Base-by-base conservation (phyloP, 2,329 filamentous ascomycete species). In the Talaromyces amestolkiae region DNA sequence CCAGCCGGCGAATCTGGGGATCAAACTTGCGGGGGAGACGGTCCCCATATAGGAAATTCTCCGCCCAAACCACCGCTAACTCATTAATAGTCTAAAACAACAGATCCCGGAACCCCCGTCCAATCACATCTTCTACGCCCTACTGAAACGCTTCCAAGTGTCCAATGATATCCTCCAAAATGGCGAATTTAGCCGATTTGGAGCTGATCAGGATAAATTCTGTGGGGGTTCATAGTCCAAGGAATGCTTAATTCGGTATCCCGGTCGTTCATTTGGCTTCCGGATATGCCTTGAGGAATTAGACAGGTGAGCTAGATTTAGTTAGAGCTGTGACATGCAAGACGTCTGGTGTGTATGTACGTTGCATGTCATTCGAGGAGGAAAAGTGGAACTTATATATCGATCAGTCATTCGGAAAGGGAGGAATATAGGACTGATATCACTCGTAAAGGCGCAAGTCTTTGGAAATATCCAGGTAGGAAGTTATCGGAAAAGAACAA, bases 201-300 rank as follows among this genome's bases (percentile, higher is more conserved):
- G 27, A 56, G 51, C 33, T 22, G 33, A 39, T 56, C 35, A 56
- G n/a, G 6, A 15, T 24, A 5, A 22, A 17, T 24, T 37, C n/a
- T 33, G 53, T 56, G 53, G 56, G 39, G 56, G 56, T 13, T 41
- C 13, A 8, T 9, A 2, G n/a, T 39, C 13, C 33, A 17, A 59
- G 39, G 37, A 8, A 59, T 59, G 45, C 37, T 59, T 3, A 4
- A 59, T 59, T 45, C n/a, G 56, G 39, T n/a, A 59, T 59, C 37
- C 56, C 56, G 56, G 19, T 15, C 10, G 2, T 56, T 37, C n/a
- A 22, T 45, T 35, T 58, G 19, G 33, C 56, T 58, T n/a, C n/a
- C 19, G 37, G 19, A 43, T 15, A 22, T 39, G 22, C 19, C 8
- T 43, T 10, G 9, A 19, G 13, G 27, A 31, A 35, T 35, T 11